These are phyloP conservation scores for Aspergillus transmontanensis DNA, from an alignment of 2,329 filamentous ascomycete species.

Conservation along the genomic window DNA sequence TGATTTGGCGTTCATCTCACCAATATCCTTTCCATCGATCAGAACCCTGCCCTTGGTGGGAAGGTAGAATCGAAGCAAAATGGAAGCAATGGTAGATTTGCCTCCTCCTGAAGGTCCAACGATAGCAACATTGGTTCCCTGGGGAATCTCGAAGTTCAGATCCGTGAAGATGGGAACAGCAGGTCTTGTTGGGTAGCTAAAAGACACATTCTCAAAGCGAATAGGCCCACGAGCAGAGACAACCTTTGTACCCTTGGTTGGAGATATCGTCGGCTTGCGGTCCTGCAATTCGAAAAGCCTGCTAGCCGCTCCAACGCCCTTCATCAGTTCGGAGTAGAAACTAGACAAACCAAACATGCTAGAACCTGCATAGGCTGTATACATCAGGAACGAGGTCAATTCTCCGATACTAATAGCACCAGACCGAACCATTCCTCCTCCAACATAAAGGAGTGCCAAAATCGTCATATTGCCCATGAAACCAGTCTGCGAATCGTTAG, in stretches of 20 bases:
- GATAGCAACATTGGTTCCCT: constrained; percentile 92
- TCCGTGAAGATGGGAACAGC: constrained; percentile 89
- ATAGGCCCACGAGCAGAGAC: constrained; percentile 85
- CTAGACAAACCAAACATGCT: constrained; percentile 92
- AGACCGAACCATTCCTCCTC: constrained; percentile 83
- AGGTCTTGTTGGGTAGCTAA: constrained; percentile 91
- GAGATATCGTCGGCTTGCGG: constrained; percentile 79
- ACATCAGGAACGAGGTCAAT: constrained; percentile 96
- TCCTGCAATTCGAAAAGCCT: constrained; percentile 95
- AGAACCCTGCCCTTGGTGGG: constrained; percentile 75
- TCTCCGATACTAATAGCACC: constrained; percentile 89
- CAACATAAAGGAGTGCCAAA: constrained; percentile 83
- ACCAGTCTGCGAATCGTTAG: constrained; percentile 64
- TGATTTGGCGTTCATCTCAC: constrained; percentile 88
- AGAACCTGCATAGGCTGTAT: constrained; percentile 82
- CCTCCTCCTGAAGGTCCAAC: constrained; percentile 95
- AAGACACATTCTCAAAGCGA: constrained; percentile 80
- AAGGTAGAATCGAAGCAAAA: constrained; percentile 88
- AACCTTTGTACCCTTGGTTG: constrained; percentile 79
- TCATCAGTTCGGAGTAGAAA: constrained; percentile 99
- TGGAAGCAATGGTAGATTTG: constrained; percentile 92
- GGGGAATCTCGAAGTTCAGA: constrained; percentile 85
- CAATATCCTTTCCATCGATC: constrained; percentile 83
- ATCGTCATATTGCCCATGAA: constrained; percentile 97
- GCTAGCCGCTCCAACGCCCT: constrained; percentile 95